phyloP scores from a whole-genome alignment of 192 early-diverging fungal species.

The Entomortierella chlamydospora region DNA sequence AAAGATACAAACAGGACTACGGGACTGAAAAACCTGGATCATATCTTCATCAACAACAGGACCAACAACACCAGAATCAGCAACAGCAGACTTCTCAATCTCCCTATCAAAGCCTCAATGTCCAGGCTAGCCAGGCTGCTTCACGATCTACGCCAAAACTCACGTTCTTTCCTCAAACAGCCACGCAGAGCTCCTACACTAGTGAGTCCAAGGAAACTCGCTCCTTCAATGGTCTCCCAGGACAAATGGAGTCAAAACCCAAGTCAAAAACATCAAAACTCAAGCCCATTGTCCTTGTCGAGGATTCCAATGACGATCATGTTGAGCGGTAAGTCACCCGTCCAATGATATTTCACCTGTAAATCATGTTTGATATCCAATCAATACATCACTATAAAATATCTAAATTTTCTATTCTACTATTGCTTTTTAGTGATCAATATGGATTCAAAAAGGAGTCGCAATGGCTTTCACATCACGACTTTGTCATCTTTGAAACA shows the following conservation, averaged over 20 bases:
- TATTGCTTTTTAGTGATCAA: conserved; percentile 57
- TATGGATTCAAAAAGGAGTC: conserved; percentile 68
- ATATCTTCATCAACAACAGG: conserved; percentile 10
- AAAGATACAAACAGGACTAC: background rate
- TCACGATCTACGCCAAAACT: conserved; percentile 49
- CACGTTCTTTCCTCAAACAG: conserved; percentile 31
- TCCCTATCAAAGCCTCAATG: conserved; percentile 33
- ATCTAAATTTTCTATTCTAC: background rate
- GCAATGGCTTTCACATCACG: conserved; percentile 61
- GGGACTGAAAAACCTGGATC: background rate
- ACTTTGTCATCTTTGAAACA: conserved; percentile 62
- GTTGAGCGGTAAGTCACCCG: conserved; percentile 34
- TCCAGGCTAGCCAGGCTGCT: conserved; percentile 34
- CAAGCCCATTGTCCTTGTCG: conserved; percentile 38
- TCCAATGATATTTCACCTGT: background rate
- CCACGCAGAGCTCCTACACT: conserved; percentile 24
- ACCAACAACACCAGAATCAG: conserved; percentile 17
- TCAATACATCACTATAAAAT: background rate
- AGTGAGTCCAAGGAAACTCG: conserved; percentile 51
- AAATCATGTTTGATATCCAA: background rate
- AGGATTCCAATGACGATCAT: conserved; percentile 42
- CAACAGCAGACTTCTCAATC: conserved; percentile 8
- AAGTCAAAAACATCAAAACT: conserved; percentile 42
- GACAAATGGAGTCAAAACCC: conserved; percentile 43
- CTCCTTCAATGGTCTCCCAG: conserved; percentile 40